Evolutionary conservation across 2,329 filamentous ascomycete species (phyloP), one percentile per base, ranked within the genome.

Genomic region (Ambrosiella xylebori): DNA sequence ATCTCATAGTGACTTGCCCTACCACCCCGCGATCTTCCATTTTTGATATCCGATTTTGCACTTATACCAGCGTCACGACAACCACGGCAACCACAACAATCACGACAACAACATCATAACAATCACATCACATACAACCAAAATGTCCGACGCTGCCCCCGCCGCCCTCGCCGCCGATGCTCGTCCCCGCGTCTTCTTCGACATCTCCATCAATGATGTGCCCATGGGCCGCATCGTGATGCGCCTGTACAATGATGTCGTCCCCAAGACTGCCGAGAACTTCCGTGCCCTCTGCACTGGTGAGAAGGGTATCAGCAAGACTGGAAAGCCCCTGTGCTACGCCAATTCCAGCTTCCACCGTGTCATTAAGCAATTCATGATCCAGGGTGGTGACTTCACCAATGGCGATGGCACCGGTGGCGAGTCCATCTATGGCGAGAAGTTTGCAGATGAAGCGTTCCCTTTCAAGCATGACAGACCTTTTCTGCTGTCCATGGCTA

Each of bases 321-420:
- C 80, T 37, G 90, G 89, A 69, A 90, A 90, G 73, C 85, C 85
- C 51, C 79, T 98, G 57, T 86, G 88, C 76, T 98, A 88, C 81
- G 96, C 96, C 77, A 86, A 88, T 64, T 94, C 87, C 61, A 76
- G 75, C 65, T 97, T 98, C 77, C 91, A 98, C 76, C 86, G 91
- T 56, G 86, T 98, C 63, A 98, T 98, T 75, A 96, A 96, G 77
- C 81, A 87, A 66, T 98, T 98, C 73, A 97, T 98, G 91, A 93
- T 96, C 67, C 86, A 96, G 74, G 90, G 93, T 68, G 91, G 93
- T 71, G 93, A 97, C 71, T 98, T 98, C 71, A 98, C 91, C 54
- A 84, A 81, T 58, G 88, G 88, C 69, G 91, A 97, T 69, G 93
- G 91, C 63, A 97, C 91, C 35, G 91, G 91, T 63, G 91, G 91